Percentiles rank a stretch among this genome's conserved stretches.
Conservation (phyloP, 768 basidiomycete genomes). For the Tylopilus sp. region DNA sequence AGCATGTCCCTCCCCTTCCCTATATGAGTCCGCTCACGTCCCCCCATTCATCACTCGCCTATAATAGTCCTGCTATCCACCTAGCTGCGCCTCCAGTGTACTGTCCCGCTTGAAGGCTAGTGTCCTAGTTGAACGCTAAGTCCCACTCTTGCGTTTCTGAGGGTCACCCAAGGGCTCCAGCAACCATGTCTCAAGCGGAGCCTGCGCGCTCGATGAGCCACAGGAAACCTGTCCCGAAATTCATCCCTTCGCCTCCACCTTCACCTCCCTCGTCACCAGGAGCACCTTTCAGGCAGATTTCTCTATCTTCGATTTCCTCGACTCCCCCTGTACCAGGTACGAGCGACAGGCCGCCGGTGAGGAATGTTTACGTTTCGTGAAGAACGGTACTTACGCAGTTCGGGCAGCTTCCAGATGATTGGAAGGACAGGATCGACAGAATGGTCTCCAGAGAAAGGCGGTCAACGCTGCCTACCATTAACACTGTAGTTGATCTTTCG, state of each 20-base stretch:
- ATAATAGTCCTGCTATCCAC: constrained; percentile 27
- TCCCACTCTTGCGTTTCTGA: constrained; percentile 6
- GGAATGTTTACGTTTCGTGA: constrained; percentile 4
- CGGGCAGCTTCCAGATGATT: constrained; percentile 33
- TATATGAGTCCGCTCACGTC: constrained; percentile 31
- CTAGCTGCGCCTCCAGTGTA: constrained; percentile 23
- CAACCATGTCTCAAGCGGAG: constrained; percentile 28
- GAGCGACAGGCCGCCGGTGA: constrained; percentile 35
- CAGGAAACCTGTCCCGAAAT: constrained; percentile 67
- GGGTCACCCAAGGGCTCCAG: constrained; percentile 4
- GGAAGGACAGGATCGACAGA: constrained; percentile 35
- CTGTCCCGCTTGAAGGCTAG: constrained; percentile 14
- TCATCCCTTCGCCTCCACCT: constrained; percentile 61
- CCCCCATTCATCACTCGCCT: constrained; percentile 26
- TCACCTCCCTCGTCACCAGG: constrained; percentile 34
- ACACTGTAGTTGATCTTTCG: constrained; percentile 31
- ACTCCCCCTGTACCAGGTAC: constrained; percentile 12
- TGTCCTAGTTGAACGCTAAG: constrained; percentile 10
- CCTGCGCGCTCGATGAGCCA: constrained; percentile 49
- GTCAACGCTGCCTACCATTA: constrained; percentile 31
- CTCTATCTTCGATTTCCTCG: constrained; percentile 25
- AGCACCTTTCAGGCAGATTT: constrained; percentile 32
- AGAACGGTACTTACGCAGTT: constrained; percentile 4
- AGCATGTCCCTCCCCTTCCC: constrained; percentile 23
- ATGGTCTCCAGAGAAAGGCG: constrained; percentile 31